Evolutionary conservation across 78 protist species (phyloP), one percentile per base, ranked within the genome.

Genomic region (Dictyostelium intermedium): DNA sequence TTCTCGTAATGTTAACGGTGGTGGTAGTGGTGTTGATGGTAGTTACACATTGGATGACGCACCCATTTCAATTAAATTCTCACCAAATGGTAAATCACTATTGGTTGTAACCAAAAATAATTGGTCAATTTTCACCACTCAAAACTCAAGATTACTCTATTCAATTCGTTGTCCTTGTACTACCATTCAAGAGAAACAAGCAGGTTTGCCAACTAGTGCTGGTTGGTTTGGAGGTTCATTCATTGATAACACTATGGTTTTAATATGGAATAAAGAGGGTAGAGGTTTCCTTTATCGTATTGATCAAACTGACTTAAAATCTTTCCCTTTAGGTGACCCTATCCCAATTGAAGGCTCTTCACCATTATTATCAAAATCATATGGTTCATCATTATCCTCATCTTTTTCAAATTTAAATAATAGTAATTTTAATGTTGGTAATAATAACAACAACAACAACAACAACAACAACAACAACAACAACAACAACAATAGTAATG

Each of bases 151-250:
- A 13, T n/a, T 25, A 56, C 74, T 82, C 7, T 89, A 56, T 6
- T 74, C 87, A 0, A 80, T 89, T 25, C 56, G 83, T 23, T 74
- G 94, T 89, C 82, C 82, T 18, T 72, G 79, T 34, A 72, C 79
- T 3, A 72, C 79, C 23, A 13, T 72, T 30, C 45, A 72, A 34
- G 79, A 72, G 43, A 72, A 72, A 72, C 79, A 34, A 34, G 35
- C 79, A 14, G 79, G 79, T 32, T 32, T 72, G 16, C 85, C 92
- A 39, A 41, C 25, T 43, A 18, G 86, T 25, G 56, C 76, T 41
- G 94, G 94, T 30, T 89, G 94, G 94, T 89, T 81, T 70, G 94
- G 94, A n/a, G 94, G 94, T 70, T 69, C 73, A 50, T 89, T 89
- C 82, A 85, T 89, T n/a, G 83, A 89, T 47, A 80, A 89, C 35